phyloP scores from a whole-genome alignment of 257 asterid genomes.

The Nicotiana tabacum region DNA sequence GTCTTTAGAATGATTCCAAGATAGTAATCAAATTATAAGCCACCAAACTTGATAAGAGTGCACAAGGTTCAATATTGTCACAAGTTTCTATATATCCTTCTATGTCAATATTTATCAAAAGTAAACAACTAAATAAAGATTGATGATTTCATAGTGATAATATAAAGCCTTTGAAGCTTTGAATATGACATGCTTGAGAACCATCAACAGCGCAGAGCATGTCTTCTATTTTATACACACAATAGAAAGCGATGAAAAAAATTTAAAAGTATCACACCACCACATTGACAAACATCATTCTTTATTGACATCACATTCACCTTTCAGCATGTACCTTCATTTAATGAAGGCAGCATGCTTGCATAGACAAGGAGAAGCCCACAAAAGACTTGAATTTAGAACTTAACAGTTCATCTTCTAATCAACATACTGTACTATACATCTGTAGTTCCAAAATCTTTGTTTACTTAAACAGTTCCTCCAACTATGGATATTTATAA shows the following conservation, averaged over 20 bases:
- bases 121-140: neutral
- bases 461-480: neutral
- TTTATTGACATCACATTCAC: neutral
- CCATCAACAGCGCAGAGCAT: neutral
- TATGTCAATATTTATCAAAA: neutral
- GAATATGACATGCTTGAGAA: neutral
- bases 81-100: neutral
- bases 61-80: neutral
- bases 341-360: neutral
- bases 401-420: neutral
- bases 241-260: neutral
- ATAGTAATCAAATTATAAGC: neutral
- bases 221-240: neutral
- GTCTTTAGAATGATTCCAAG: neutral
- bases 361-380: neutral
- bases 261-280: neutral
- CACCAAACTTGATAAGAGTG: neutral
- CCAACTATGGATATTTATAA: neutral
- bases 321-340: neutral
- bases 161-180: neutral
- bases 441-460: neutral
- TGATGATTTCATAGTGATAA: neutral
- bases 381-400: neutral
- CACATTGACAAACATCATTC: neutral
- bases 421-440: neutral